Evolutionary conservation across 495 filamentous ascomycete species (phyloP).

Genomic region (Aspergillus sclerotioniger): DNA sequence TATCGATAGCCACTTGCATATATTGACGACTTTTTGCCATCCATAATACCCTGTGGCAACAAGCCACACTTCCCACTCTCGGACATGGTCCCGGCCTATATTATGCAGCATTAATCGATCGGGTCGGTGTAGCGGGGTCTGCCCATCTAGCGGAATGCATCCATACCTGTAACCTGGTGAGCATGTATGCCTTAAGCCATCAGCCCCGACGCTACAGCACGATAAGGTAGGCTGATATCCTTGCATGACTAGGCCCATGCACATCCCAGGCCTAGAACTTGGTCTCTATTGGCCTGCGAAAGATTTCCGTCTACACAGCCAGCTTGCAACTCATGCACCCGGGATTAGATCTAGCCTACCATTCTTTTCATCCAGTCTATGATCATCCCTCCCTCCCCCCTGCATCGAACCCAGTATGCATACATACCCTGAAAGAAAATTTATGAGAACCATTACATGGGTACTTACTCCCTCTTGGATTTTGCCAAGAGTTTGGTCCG

Average conservation of each 20-base stretch:
- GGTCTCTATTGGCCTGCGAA: neutral
- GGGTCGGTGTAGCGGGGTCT: neutral
- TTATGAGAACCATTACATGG: no score
- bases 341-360: neutral
- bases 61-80: no score
- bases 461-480: conserved; percentile 31
- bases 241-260: neutral
- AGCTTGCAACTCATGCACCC: neutral
- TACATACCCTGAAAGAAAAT: neutral
- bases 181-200: neutral
- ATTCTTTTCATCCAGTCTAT: neutral
- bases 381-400: no score
- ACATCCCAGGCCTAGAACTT: neutral
- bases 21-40: neutral
- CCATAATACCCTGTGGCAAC: no score
- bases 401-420: neutral
- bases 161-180: neutral
- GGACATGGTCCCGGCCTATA: neutral
- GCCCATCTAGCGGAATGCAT: neutral
- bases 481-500: conserved; percentile 32
- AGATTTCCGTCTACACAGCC: neutral
- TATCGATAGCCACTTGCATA: neutral
- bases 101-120: neutral
- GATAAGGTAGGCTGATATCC: neutral
- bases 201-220: neutral